phyloP scores from a whole-genome alignment of 495 filamentous ascomycete genomes.

The Chaetomium tenue region DNA sequence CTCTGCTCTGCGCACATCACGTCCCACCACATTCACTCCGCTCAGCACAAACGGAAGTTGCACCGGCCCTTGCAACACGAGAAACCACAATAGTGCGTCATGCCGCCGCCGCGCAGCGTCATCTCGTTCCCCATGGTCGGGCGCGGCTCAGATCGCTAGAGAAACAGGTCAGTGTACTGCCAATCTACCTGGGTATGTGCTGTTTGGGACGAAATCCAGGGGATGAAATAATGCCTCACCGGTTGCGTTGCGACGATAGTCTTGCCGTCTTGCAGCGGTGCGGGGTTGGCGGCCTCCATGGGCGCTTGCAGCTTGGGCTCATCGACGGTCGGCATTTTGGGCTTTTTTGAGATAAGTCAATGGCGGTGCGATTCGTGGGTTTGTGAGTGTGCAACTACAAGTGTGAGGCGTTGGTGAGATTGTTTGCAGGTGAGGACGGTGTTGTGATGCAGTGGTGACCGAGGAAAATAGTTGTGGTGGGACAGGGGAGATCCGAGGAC shows the following conservation, averaged over 20 bases:
- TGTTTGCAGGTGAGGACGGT: not conserved
- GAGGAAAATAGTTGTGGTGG: too few species aligned
- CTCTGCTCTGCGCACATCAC: not conserved
- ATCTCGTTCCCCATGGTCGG: constrained; percentile 9
- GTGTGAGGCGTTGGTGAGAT: not conserved
- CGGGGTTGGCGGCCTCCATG: constrained; percentile 21
- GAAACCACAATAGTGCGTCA: not conserved
- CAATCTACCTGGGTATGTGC: not conserved
- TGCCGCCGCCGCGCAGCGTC: not conserved
- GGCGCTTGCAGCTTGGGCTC: constrained; percentile 20
- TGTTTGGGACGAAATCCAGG: not conserved
- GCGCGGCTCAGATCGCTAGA: constrained; percentile 1
- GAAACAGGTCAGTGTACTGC: not conserved
- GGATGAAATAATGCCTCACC: not conserved
- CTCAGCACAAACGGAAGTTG: constrained; percentile 4
- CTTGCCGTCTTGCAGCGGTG: constrained; percentile 1
- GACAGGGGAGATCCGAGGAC: not conserved
- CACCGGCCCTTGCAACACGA: constrained; percentile 6
- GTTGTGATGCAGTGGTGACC: not conserved
- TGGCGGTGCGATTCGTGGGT: too few species aligned
- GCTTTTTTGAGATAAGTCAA: not conserved
- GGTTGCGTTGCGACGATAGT: constrained; percentile 18
- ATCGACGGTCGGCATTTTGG: constrained; percentile 20
- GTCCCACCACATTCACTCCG: too few species aligned
- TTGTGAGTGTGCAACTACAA: too few species aligned